Evolutionary conservation across 306 rosid genomes (phyloP), one percentile per base, ranked within the genome.

Genomic region (Glycine latifolia): DNA sequence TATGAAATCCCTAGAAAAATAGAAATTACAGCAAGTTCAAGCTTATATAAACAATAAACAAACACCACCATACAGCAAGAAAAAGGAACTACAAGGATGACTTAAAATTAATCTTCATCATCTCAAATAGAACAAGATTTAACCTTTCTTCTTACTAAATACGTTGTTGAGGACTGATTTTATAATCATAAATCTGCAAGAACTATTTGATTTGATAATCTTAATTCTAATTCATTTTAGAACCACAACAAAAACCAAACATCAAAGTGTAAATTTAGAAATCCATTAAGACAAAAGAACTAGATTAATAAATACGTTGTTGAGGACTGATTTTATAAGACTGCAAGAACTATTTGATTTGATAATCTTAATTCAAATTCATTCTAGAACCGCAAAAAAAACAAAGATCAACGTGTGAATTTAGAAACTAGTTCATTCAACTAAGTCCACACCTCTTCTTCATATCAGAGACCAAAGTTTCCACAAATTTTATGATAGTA

Each of bases 391-490:
- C 47, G 8, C 12, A 17, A 61, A 58, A 76, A 26, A 37, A 9
- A 7, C 16, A 31, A 26, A 47, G 1, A 55, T 47, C 60, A 33
- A 60, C 31, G 61, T n/a, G 50, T 20, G 26, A 60, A 46, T 13
- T 62, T 60, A 76, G 71, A 76, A 60, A 47, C 43, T 56, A 20
- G 35, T 41, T 58, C 79, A 43, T 58, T 58, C 55, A 58, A 41
- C 49, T 16, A 43, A 58, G 55, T 74, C 13, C 8, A 20, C 11
- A n/a, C 67, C 67, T 58, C 13, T 75, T 75, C 15, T 43, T 60
- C 47, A 75, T 44, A 60, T 41, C 1, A 33, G 6, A 68, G 53
- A 68, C 67, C 47, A 3, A 10, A 44, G 70, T 56, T 14, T 4
- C 14, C 16, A 8, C 69, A 9, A 31, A 44, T 69, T 41, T 70